phyloP scores from a whole-genome alignment of 768 basidiomycete species.

The Cystoderma amianthinum region DNA sequence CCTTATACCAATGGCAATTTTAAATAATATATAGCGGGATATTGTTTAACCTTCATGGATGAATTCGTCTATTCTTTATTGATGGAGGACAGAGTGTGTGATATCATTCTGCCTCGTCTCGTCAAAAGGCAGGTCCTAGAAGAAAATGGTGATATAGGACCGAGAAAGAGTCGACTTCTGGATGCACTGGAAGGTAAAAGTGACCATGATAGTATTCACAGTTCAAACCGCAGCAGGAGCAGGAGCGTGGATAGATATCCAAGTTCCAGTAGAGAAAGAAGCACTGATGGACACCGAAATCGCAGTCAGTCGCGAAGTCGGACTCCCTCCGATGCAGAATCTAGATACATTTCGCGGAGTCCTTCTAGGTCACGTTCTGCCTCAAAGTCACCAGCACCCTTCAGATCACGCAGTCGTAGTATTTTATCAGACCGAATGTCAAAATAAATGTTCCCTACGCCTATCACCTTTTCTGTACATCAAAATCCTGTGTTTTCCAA shows the following conservation, averaged over 20 bases:
- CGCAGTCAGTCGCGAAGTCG: conserved; percentile 13
- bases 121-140: conserved; percentile 82
- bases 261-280: conserved; percentile 17
- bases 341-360: conserved; percentile 61
- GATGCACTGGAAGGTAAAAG: conserved; percentile 79
- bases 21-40: conserved; percentile 55
- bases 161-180: conserved; percentile 80
- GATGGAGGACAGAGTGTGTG: conserved; percentile 89
- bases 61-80: conserved; percentile 85
- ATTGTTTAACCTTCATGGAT: conserved; percentile 81
- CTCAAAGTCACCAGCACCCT: conserved; percentile 19
- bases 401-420: conserved; percentile 52
- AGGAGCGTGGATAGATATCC: conserved; percentile 15
- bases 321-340: conserved; percentile 38
- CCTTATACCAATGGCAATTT: neutral
- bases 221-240: conserved; percentile 23
- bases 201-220: conserved; percentile 38
- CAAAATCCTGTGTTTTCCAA: conserved; percentile 42
- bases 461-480: conserved; percentile 33
- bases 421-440: conserved; percentile 54
- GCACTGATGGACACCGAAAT: no score
- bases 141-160: conserved; percentile 85
- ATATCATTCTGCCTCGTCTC: conserved; percentile 90
- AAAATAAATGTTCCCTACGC: conserved; percentile 21
- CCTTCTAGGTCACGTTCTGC: conserved; percentile 46